Base-by-base conservation (phyloP, 352 stramenopile genomes). In the Phytophthora meadii region DNA sequence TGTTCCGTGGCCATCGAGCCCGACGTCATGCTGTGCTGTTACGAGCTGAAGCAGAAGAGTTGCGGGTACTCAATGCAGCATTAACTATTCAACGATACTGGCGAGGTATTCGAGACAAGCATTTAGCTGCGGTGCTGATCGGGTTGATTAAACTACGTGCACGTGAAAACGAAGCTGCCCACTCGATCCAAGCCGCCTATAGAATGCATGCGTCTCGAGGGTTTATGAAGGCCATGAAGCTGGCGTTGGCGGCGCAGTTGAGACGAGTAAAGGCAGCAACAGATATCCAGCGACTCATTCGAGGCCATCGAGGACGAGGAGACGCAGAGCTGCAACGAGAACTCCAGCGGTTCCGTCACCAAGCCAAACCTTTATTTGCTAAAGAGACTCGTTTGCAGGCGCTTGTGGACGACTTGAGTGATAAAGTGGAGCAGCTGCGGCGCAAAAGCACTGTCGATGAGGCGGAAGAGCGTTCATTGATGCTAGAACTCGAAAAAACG, bases 31-130 rank as follows among this genome's bases (percentile, higher is more conserved):
- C 75, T 5, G 44, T 74, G 1, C 46, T 77, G 27, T 40, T 88
- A 27, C 74, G 80, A 4, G 27, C 68, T 1, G 77, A 92, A 56
- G 77, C 74, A 3, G 58, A 63, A 3, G 68, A 80, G 17, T 28
- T 86, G 14, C 68, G 58, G 9, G 61, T 72, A 46, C 61, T 93
- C 12, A 70, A 89, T 12, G 87, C 84, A 0, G 81, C 74, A 6
- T 48, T 90, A 49, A 92, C 81, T 11, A 93, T 94, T 50, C 88
- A 95, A 61, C 74, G 84, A 2, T 76, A 90, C 53, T 95, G 88
- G 88, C 72, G 82, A 24, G 86, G 88, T 0, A 60, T 92, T 59
- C 79, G 86, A 1, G 81, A 93, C 44, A 93, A 92, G 34, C 87
- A 95, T 44, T 61, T 94, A 32, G 71, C 81, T 2, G 79, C 84